Evolutionary conservation across 306 rosid genomes (phyloP).

Genomic region (Mucuna pruriens): DNA sequence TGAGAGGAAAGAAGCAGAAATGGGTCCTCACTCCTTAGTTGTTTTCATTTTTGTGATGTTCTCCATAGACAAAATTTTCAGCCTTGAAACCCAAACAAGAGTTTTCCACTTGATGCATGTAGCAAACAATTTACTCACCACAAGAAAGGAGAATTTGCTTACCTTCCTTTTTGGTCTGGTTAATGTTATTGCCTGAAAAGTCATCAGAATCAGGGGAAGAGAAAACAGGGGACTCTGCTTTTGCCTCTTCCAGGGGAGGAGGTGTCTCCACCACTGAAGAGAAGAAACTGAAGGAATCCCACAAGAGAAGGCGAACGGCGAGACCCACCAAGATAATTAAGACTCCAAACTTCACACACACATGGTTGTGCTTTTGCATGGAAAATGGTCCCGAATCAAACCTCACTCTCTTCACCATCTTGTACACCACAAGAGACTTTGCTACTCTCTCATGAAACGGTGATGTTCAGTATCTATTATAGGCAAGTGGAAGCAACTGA

Average conservation of each 20-base stretch:
- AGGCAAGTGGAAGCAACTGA: not conserved
- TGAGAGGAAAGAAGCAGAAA: not conserved
- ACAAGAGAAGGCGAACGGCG: conserved; percentile 42
- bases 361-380: conserved; percentile 39
- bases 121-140: not conserved
- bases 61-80: not conserved
- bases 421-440: not conserved
- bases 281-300: conserved; percentile 43
- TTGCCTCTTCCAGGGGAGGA: conserved; percentile 20
- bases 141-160: not conserved
- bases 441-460: conserved; percentile 13
- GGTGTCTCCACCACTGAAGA: conserved; percentile 33
- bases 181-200: conserved; percentile 4
- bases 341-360: conserved; percentile 38
- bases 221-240: conserved; percentile 40
- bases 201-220: conserved; percentile 31
- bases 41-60: not conserved
- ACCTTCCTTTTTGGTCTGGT: conserved; percentile 33
- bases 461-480: not conserved
- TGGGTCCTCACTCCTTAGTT: not conserved
- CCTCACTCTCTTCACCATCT: conserved; percentile 44
- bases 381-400: conserved; percentile 37
- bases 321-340: conserved; percentile 40
- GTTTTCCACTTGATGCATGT: not conserved
- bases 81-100: not conserved